Evolutionary conservation across 2,329 filamentous ascomycete species (phyloP).

Genomic region (Ceratocystis papillata): DNA sequence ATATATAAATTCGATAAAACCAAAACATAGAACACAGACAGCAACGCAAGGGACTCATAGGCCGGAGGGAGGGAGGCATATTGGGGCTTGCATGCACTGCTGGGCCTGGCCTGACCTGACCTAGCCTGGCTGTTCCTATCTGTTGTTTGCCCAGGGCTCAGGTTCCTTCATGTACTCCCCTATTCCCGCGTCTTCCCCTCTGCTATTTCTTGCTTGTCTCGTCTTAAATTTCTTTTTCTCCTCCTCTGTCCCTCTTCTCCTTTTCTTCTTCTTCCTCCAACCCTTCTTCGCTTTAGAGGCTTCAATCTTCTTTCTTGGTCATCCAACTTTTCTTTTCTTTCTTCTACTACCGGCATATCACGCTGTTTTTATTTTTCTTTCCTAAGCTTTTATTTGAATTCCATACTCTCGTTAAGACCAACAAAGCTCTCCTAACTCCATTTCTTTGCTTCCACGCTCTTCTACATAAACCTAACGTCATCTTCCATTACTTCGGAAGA

Average conservation of each 20-base stretch:
- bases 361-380: conserved; percentile 27
- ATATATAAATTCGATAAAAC: conserved; percentile 5
- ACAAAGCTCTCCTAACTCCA: conserved; percentile 22
- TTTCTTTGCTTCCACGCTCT: conserved; percentile 21
- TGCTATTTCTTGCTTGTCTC: conserved; percentile 24
- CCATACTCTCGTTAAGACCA: conserved; percentile 29
- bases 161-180: conserved; percentile 26
- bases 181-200: conserved; percentile 15
- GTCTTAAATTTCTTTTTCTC: conserved; percentile 27
- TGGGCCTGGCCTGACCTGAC: not conserved
- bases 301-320: conserved; percentile 27
- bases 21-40: not conserved
- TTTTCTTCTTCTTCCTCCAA: conserved; percentile 25
- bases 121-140: not conserved
- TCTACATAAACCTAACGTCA: conserved; percentile 20
- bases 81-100: not conserved
- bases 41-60: not conserved
- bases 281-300: conserved; percentile 22
- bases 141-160: conserved; percentile 3
- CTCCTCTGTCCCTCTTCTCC: conserved; percentile 26
- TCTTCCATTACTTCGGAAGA: conserved; percentile 24
- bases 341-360: conserved; percentile 28
- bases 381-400: conserved; percentile 27
- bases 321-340: conserved; percentile 26
- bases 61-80: conserved; percentile 2